A percentile compares a stretch with the other conserved stretches of the same genome.
phyloP scores from a whole-genome alignment of 768 basidiomycete genomes.

The Tubosaeta sp. region DNA sequence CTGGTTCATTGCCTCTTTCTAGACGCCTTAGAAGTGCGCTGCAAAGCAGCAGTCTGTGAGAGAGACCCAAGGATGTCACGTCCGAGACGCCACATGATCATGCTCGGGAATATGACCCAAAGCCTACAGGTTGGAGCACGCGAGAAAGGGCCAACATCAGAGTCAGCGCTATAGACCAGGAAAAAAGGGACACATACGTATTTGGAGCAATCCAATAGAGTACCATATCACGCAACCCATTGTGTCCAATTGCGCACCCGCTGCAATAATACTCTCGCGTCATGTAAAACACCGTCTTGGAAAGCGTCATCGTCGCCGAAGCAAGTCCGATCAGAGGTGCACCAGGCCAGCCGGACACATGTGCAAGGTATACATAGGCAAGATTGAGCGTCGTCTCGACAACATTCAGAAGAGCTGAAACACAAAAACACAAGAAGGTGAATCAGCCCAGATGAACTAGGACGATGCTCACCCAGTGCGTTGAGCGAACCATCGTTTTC shows the following conservation, averaged over 20 bases:
- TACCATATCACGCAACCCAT: slow-evolving; percentile 45
- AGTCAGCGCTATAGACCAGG: neutral
- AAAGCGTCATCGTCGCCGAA: slow-evolving; percentile 70
- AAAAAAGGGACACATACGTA: slow-evolving; percentile 48
- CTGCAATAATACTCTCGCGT: slow-evolving; percentile 75
- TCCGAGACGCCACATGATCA: slow-evolving; percentile 58
- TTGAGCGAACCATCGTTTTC: slow-evolving; percentile 75
- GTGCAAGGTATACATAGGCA: slow-evolving; percentile 70
- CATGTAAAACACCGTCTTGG: slow-evolving; percentile 84
- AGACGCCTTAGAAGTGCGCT: slow-evolving; percentile 17
- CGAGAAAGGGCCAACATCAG: too few relatives aligned
- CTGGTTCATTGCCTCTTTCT: slow-evolving; percentile 29
- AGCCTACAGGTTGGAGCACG: too few relatives aligned
- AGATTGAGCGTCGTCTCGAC: slow-evolving; percentile 76
- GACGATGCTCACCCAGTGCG: slow-evolving; percentile 63
- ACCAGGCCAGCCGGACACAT: slow-evolving; percentile 54
- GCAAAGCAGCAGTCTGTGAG: slow-evolving; percentile 18
- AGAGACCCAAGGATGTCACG: slow-evolving; percentile 55
- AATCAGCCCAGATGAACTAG: neutral
- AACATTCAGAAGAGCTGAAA: slow-evolving; percentile 76
- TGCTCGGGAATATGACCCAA: slow-evolving; percentile 72
- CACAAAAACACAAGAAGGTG: neutral
- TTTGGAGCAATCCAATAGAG: slow-evolving; percentile 76
- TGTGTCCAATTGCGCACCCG: slow-evolving; percentile 74
- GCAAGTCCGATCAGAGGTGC: slow-evolving; percentile 76